phyloP scores from a whole-genome alignment of 139 green algal species.

The Limnomonas spitsbergensis region DNA sequence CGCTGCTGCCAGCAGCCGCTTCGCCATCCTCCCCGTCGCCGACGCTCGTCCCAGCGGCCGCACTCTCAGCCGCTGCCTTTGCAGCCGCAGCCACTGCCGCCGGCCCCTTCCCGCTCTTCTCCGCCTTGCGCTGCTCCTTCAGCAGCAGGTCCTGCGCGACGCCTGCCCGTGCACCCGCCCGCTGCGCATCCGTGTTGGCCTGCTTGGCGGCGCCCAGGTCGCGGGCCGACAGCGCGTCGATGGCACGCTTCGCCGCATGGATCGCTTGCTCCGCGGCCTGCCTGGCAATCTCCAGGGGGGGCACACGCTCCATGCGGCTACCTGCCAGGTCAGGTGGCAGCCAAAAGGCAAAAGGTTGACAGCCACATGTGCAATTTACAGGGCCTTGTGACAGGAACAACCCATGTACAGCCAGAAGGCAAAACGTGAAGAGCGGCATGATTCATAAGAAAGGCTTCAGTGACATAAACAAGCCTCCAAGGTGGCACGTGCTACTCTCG shows the following conservation, averaged over 20 bases:
- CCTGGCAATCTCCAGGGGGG: not conserved
- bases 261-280: slow-evolving; percentile 12
- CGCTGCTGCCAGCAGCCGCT: not conserved
- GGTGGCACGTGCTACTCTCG: no score
- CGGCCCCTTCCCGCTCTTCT: not conserved
- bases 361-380: no score
- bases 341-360: no score
- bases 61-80: not conserved
- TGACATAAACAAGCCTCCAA: no score
- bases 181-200: not conserved
- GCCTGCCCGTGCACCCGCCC: not conserved
- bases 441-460: no score
- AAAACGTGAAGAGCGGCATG: no score
- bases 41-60: not conserved
- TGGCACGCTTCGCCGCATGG: not conserved
- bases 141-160: not conserved
- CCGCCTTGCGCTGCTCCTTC: not conserved
- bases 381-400: no score
- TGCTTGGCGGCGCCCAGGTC: not conserved
- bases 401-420: no score
- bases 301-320: not conserved
- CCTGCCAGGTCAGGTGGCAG: not conserved
- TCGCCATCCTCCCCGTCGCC: not conserved
- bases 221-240: not conserved
- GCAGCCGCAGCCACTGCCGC: not conserved